Evolutionary conservation across 495 filamentous ascomycete genomes (phyloP).

Genomic region (Cudoniella acicularis): DNA sequence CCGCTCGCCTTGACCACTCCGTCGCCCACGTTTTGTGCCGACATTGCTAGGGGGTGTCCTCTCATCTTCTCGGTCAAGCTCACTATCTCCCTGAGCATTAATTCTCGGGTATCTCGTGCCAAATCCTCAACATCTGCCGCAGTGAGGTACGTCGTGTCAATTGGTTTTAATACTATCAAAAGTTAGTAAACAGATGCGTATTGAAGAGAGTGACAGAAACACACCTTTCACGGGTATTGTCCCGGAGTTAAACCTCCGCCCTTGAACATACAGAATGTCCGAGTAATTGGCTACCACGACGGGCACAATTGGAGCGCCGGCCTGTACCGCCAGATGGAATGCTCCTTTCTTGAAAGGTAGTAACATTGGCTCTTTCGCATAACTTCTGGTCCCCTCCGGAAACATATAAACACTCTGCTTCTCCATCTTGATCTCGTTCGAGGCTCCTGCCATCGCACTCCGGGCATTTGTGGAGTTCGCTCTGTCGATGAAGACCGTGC

Average conservation of each 20-base stretch:
- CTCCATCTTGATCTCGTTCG: constrained; percentile 67
- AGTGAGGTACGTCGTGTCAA: constrained; percentile 74
- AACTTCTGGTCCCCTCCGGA: constrained; percentile 89
- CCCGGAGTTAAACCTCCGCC: constrained; percentile 66
- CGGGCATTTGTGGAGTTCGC: constrained; percentile 75
- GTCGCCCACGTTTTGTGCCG: constrained; percentile 13
- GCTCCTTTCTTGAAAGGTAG: constrained; percentile 97
- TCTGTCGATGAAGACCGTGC: constrained; percentile 93
- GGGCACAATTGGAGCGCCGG: constrained; percentile 87
- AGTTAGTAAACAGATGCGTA: constrained; percentile 8
- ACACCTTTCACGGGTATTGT: constrained; percentile 76
- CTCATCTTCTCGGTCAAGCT: constrained; percentile 50
- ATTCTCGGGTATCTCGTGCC: constrained; percentile 61
- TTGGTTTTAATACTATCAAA: constrained; percentile 70
- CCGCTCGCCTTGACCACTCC: constrained; percentile 34
- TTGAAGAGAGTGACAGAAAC: constrained; percentile 18
- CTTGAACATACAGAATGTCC: constrained; percentile 70
- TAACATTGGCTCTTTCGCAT: constrained; percentile 73
- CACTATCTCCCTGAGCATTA: constrained; percentile 76
- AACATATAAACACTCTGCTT: constrained; percentile 92
- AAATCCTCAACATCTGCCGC: constrained; percentile 79
- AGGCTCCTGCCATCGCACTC: constrained; percentile 79
- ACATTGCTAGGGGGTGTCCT: constrained; percentile 28
- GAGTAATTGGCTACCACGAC: constrained; percentile 85
- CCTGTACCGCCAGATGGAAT: constrained; percentile 93